Evolutionary conservation across 2,329 filamentous ascomycete genomes (phyloP).

Genomic region (Aspergillus neoniger): DNA sequence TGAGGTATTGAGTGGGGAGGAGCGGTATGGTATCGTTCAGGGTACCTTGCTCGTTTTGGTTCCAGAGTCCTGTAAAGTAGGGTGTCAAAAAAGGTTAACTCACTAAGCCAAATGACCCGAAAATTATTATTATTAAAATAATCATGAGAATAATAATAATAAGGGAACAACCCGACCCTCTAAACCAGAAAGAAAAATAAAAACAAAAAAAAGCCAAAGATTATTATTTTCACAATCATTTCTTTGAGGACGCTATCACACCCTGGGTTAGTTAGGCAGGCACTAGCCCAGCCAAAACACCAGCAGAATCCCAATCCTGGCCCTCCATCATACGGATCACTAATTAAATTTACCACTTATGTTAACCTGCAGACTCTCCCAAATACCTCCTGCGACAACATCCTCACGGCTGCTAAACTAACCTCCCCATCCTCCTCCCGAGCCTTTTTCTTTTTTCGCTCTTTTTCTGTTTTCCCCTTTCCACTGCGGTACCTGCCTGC

Average conservation of each 20-base stretch:
- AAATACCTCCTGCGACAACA: not conserved
- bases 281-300: not conserved
- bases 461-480: too few relatives aligned
- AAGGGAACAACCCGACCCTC: not conserved
- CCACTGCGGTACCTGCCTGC: not conserved
- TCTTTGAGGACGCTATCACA: not conserved
- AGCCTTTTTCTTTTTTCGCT: too few relatives aligned
- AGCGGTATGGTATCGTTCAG: constrained; percentile 24
- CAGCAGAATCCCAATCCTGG: constrained; percentile 1
- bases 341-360: constrained; percentile 5
- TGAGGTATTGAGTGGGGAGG: constrained; percentile 23
- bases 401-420: not conserved
- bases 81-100: constrained; percentile 7
- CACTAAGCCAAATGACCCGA: constrained; percentile 6
- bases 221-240: too few relatives aligned
- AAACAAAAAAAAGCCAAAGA: not conserved
- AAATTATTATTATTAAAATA: constrained; percentile 3
- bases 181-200: not conserved
- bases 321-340: constrained; percentile 5
- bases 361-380: not conserved
- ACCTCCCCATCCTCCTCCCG: not conserved
- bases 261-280: constrained; percentile 4
- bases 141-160: constrained; percentile 1
- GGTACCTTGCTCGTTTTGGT: constrained; percentile 17
- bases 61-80: not conserved